Percentiles rank a stretch among this genome's conserved stretches.
Conservation (phyloP, 306 rosid genomes). For the Alnus glutinosa region DNA sequence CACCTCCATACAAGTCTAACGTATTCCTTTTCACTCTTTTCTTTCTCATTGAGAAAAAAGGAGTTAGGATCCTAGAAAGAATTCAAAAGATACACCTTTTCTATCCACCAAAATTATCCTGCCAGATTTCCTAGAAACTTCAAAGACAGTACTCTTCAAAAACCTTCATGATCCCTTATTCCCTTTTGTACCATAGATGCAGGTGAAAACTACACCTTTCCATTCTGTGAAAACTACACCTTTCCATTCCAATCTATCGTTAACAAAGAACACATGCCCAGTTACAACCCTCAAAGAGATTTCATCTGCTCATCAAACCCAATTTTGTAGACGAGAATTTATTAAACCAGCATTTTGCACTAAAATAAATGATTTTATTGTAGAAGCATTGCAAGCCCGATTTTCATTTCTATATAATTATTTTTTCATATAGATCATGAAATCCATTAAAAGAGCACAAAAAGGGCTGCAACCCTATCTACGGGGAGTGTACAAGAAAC, state of each 20-base stretch:
- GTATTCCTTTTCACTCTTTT: no score
- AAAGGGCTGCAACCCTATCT: background rate
- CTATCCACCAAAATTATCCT: no score
- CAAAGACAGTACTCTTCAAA: no score
- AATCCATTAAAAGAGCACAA: background rate
- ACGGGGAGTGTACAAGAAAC: background rate
- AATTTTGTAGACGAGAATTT: background rate
- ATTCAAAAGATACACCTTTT: no score
- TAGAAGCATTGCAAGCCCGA: background rate
- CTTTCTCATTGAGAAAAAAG: no score
- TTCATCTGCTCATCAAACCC: constrained; percentile 4
- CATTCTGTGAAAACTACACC: background rate
- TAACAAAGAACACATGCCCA: background rate
- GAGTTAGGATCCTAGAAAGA: no score
- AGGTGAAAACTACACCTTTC: background rate
- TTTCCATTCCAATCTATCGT: background rate
- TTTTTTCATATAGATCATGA: background rate
- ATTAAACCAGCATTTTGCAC: background rate
- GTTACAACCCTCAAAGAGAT: background rate
- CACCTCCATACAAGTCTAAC: no score
- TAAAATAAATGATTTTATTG: background rate
- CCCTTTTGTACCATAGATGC: background rate
- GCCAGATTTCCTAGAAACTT: no score
- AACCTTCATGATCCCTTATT: no score
- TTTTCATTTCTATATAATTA: no score